Percentiles rank a stretch among this genome's conserved stretches.
phyloP scores from a whole-genome alignment of 306 rosid species.

The Mimosa bimucronata region DNA sequence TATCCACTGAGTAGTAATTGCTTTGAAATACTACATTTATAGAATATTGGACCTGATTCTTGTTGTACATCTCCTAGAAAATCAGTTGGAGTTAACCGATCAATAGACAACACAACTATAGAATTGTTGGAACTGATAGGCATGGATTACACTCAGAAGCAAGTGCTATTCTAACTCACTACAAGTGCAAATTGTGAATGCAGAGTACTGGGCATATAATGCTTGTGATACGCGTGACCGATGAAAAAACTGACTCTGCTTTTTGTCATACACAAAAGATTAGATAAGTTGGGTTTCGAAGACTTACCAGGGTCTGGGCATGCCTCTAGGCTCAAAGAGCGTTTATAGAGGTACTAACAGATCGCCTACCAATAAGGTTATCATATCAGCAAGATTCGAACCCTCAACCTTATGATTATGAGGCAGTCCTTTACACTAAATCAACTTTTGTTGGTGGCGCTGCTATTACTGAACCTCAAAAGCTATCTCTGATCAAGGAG shows the following conservation, averaged over 20 bases:
- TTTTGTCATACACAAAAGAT: too few species aligned
- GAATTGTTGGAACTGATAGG: slow-evolving; percentile 83
- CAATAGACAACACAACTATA: slow-evolving; percentile 68
- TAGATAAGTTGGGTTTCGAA: too few species aligned
- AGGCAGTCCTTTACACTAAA: too few species aligned
- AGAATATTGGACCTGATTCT: slow-evolving; percentile 92
- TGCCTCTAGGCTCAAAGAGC: too few species aligned
- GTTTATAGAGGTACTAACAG: too few species aligned
- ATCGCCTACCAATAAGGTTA: too few species aligned
- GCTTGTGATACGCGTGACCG: slow-evolving; percentile 68
- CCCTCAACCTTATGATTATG: too few species aligned
- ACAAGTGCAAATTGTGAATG: slow-evolving; percentile 79
- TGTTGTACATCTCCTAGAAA: slow-evolving; percentile 58
- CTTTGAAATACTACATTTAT: slow-evolving; percentile 29
- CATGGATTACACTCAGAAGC: slow-evolving; percentile 93
- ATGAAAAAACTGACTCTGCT: slow-evolving; percentile 60
- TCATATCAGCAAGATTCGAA: too few species aligned
- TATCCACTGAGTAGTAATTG: slow-evolving; percentile 5
- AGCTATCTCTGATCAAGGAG: slow-evolving; percentile 65
- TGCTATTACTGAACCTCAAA: slow-evolving; percentile 66
- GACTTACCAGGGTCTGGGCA: too few species aligned
- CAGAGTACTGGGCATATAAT: slow-evolving; percentile 97
- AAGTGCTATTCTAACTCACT: slow-evolving; percentile 79
- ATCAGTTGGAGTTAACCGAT: slow-evolving; percentile 75
- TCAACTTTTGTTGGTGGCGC: too few species aligned